Evolutionary conservation across 345 rosid genomes (phyloP).

Genomic region (Brassica nigra): DNA sequence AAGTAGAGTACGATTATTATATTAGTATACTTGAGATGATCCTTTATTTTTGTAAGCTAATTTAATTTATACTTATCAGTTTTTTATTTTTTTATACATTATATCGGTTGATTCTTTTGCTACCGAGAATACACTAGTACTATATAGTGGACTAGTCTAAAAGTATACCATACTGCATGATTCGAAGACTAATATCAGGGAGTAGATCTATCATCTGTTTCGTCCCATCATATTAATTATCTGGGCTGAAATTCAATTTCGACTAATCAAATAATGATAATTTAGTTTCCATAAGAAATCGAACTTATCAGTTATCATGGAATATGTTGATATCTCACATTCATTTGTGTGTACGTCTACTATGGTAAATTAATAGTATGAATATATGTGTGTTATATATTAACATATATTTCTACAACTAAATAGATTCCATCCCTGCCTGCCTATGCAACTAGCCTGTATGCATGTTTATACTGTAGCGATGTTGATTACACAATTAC

Average conservation of each 20-base stretch:
- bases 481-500: background rate
- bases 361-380: background rate
- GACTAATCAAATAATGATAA: too few relatives aligned
- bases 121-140: too few relatives aligned
- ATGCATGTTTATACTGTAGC: background rate
- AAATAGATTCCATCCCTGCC: background rate
- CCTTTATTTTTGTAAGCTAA: background rate
- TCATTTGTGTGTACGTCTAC: background rate
- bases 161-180: too few relatives aligned
- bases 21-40: background rate
- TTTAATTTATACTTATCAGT: background rate
- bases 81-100: too few relatives aligned
- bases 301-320: background rate
- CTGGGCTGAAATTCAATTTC: too few relatives aligned
- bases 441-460: background rate
- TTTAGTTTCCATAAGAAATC: too few relatives aligned
- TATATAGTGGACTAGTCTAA: too few relatives aligned
- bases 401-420: background rate
- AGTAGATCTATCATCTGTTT: too few relatives aligned
- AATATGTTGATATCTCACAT: background rate
- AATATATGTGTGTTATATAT: too few relatives aligned
- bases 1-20: background rate
- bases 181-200: too few relatives aligned
- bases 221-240: too few relatives aligned
- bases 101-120: too few relatives aligned